Evolutionary conservation across 1,284 basidiomycete genomes (phyloP), one percentile per base, ranked within the genome.

Genomic region (Blastosporella zonata): DNA sequence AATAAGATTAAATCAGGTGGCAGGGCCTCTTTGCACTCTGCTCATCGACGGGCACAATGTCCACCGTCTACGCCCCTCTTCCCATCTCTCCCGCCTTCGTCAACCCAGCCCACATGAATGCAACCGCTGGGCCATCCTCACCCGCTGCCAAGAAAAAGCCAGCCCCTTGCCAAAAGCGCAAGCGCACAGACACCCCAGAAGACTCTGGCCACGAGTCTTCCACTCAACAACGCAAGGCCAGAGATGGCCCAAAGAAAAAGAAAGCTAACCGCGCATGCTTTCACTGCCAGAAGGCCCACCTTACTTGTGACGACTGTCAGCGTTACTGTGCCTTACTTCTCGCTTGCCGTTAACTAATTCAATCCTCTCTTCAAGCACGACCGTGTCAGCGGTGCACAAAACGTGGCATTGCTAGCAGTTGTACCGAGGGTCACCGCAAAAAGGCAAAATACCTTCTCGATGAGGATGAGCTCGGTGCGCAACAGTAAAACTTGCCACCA

Each of bases 361-460:
- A 55, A 31, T 9, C 53, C 2, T 17, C 3, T 22, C 55, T 47
- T 47, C 40, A 64, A 97, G 93, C 90, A 50, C 87, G 96, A 48
- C 96, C 96, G 21, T 99, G 96, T 71, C 87, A 90, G 59, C 83
- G 96, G 40, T 99, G 96, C 65, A 78, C 93, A 46, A 97, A 96
- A 70, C 94, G 96, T 56, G 93, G 93, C 13, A 86, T 96, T 60
- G 87, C 85, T 5, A 82, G 84, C 50, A 87, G 84, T 52, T 99
- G 96, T 64, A 87, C 87, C 31, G 96, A 99, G 64, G 96, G 96
- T 0, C 88, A 92, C 56, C 81, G 96, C 57, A 99, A 99, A 73
- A 97, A 97, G 71, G 96, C 96, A 20, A 99, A 99, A 66, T 99
- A 98, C 67, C 79, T 97, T 13, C 74, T 94, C 55, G 92, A 96